Percentiles rank a stretch among this genome's conserved stretches.
Conservation (phyloP, 805 yeast species). For the Starmera pachycereana region DNA sequence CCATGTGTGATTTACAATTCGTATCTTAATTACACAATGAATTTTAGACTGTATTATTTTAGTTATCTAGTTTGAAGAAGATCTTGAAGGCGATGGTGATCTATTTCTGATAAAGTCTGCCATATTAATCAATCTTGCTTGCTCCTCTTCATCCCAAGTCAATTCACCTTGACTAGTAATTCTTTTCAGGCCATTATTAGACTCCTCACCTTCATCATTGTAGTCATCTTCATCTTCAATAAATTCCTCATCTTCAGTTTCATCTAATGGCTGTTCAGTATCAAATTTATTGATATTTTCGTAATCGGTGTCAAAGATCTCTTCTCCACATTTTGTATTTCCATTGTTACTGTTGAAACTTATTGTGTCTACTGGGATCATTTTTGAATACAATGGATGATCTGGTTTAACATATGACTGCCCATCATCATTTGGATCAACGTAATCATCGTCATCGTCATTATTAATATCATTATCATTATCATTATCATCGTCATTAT, state of each 20-base stretch:
- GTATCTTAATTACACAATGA: too few species aligned
- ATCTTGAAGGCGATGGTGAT: not conserved
- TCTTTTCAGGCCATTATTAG: constrained; percentile 23
- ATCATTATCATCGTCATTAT: too few species aligned
- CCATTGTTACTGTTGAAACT: constrained; percentile 12
- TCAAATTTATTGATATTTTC: constrained; percentile 1
- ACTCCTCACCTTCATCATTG: constrained; percentile 23
- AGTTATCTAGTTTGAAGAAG: not conserved
- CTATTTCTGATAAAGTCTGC: constrained; percentile 20
- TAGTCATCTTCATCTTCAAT: constrained; percentile 16
- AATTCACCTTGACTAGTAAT: constrained; percentile 27
- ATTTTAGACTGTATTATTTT: not conserved
- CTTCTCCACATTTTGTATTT: constrained; percentile 13
- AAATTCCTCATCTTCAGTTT: constrained; percentile 10
- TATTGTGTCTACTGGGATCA: constrained; percentile 6
- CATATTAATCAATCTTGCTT: constrained; percentile 19
- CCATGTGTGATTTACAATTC: too few species aligned
- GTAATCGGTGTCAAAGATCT: constrained; percentile 12
- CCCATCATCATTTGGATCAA: constrained; percentile 77
- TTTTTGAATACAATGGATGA: constrained; percentile 43
- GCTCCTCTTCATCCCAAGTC: constrained; percentile 24
- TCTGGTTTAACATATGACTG: constrained; percentile 54
- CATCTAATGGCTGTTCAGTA: constrained; percentile 8
- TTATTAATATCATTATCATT: too few species aligned
- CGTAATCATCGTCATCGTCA: constrained; percentile 48